Base-by-base conservation (phyloP, 225 moss, liverwort and hornwort species). In the Thuidium tamariscinum region DNA sequence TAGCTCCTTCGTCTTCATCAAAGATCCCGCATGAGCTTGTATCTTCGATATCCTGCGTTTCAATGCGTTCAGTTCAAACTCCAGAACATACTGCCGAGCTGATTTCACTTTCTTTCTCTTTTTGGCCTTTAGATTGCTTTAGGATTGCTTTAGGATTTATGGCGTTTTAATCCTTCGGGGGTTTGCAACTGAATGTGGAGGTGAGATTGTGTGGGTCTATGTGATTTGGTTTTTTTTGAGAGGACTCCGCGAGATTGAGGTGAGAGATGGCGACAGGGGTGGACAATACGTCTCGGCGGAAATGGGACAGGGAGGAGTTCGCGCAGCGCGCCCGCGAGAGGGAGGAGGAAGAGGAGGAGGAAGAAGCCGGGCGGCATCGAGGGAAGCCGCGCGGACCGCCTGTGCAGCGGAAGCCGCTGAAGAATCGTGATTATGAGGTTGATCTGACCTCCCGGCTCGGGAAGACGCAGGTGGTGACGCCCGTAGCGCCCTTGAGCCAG, bases 391-490 rank as follows among this genome's bases (percentile, higher is more conserved):
- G 98, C 41, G 98, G 96, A 52, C 97, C 98, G 86, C 94, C 94
- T 54, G 93, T 98, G 39, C 98, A 97, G 87, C 90, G 97, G 83
- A 98, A 97, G 86, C 98, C 97, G 72, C 78, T 98, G 81, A 98
- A 98, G 94, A 97, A 98, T 78, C 93, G 98, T 25, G 95, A 96
- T 51, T 97, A 98, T 81, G 98, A 97, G 79, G 98, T 98, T 3
- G 98, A 98, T 87, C 89, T 98, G 55, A 98, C 98, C 34, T 96
- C 98, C 34, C 97, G 98, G 48, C 89, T 98, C 16, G 98, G 98
- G 68, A 98, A 98, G 87, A 98, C 97, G 78, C 96, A 98, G 94
- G 98, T 98, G 60, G 98, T 98, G 84, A 98, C 98, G 79, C 98
- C 97, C 84, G 97, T 98, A 77, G 98, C 98, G 82, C 98, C 98